These are phyloP conservation scores for Boeremia lycopersici DNA, from an alignment of 2,329 filamentous ascomycete species.

Conservation along the genomic window DNA sequence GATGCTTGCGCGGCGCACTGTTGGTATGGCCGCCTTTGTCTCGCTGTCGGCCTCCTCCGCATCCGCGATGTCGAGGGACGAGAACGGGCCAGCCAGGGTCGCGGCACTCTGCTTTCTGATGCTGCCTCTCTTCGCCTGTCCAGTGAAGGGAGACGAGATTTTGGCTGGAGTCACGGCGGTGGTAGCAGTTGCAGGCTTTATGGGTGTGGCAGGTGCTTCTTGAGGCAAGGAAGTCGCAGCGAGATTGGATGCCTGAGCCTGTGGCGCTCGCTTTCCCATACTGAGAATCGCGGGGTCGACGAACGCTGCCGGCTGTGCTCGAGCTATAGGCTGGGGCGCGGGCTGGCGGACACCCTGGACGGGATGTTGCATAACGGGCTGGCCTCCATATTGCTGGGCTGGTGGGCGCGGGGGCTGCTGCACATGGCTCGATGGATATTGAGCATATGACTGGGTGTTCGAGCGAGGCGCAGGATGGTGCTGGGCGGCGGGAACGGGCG, in stretches of 20 bases:
- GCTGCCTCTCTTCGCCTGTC: slow-evolving; percentile 35
- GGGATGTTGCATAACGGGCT: slow-evolving; percentile 16
- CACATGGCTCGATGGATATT: slow-evolving; percentile 25
- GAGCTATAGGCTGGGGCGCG: slow-evolving; percentile 29
- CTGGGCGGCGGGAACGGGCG: slow-evolving; percentile 2
- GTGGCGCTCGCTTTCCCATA: slow-evolving; percentile 53
- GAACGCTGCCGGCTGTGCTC: slow-evolving; percentile 57
- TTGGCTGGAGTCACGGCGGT: slow-evolving; percentile 44
- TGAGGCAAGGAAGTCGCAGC: slow-evolving; percentile 33
- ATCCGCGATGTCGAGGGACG: slow-evolving; percentile 48
- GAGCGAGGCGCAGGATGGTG: slow-evolving; percentile 25
- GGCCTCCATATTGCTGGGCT: slow-evolving; percentile 18
- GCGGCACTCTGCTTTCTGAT: slow-evolving; percentile 46
- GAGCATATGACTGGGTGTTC: slow-evolving; percentile 24
- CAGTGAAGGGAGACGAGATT: slow-evolving; percentile 48
- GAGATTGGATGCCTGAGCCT: slow-evolving; percentile 13
- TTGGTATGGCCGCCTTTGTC: slow-evolving; percentile 31
- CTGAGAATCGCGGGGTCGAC: slow-evolving; percentile 85
- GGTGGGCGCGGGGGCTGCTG: slow-evolving; percentile 15
- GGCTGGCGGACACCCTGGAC: slow-evolving; percentile 19
- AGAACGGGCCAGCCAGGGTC: slow-evolving; percentile 49
- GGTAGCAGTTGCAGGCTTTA: slow-evolving; percentile 47
- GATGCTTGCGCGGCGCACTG: slow-evolving; percentile 44
- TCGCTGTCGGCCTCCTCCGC: slow-evolving; percentile 47
- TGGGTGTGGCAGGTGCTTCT: slow-evolving; percentile 51